Base-by-base conservation (phyloP, 169 alveolate genomes). In the Toxoplasma gondii region DNA sequence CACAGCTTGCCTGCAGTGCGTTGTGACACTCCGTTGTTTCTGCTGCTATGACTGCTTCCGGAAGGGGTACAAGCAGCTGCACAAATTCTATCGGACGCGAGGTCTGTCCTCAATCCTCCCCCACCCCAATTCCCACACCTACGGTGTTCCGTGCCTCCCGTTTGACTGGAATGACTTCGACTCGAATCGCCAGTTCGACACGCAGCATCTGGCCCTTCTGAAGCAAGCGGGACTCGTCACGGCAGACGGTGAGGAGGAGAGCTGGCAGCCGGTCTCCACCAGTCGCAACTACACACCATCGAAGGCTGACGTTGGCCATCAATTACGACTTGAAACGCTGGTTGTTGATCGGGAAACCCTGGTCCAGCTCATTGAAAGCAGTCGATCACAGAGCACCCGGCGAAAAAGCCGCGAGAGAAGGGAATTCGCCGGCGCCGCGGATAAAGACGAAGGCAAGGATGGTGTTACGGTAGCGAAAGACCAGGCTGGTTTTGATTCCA, bases 81-180 rank as follows among this genome's bases (percentile, higher is more conserved):
- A 96, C 44, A 96, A 96, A 36, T 97, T 96, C 95, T 97, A 96
- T 49, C 94, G 87, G 78, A 95, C 96, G 80, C 94, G 96, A 67
- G 98, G 97, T 4, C 91, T 95, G 69, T 49, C 92, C 84, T 94
- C 96, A 69, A 94, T 97, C 43, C 97, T 97, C 74, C 95, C 96
- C 0, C 98, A 97, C 81, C 97, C 97, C 2, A 97, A 97, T 91
- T 84, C 96, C 27, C 97, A 94, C 83, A 97, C 98, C 29, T 97
- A 97, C 93, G 98, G 98, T 0, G 98, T 96, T 19, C 97, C 98
- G 4, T 96, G 97, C 88, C 95, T 96, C 17, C 96, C 98, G 0
- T 96, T 96, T 92, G 96, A 95, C 95, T 96, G 96, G 95, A 95
- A 93, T 29, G 97, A 96, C 78, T 95, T 96, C 39, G 97, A 97